Evolutionary conservation across 805 yeast genomes (phyloP), one percentile per base, ranked within the genome.

Genomic region (Scheffersomyces amazonensis): DNA sequence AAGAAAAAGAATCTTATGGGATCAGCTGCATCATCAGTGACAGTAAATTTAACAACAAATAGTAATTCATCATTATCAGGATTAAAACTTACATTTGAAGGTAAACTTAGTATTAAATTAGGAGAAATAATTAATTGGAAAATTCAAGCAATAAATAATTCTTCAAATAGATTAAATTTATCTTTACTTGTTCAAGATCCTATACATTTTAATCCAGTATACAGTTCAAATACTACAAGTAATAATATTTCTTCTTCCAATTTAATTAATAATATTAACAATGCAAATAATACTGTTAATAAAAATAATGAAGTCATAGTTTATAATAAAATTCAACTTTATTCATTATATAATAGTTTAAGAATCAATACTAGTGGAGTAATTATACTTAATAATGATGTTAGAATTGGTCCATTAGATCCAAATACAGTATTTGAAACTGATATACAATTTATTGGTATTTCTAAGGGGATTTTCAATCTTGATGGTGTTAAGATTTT

Each of bases 101-200:
- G 95, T 0, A 75, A 77, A 9, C 74, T 83, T 5, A 67, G 71
- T 29, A 79, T 83, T 4, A 65, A 69, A 46, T 58, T 82, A 8
- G 91, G 93, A 2, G 73, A 76, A 29, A 65, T 69, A 2, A 77
- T 76, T 53, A 72, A 67, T 37, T 81, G 90, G 85, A 71, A 71
- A 34, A 67, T 86, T 11, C 84, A 80, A 48, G 79, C 83, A 1
- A 72, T 83, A 36, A 86, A 86, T 62, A 71, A 71, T 42, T 73
- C 85, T 1, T 47, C 59, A n/a, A 69, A 69, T 17, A 53, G 68
- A 13, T 59, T 83, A 43, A 74, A 76, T 37, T 54, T 84, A 32
- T 68, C 85, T 3, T 60, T 85, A 37, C 38, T 62, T 49, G 57
- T 60, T 16, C 64, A 57, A 39, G 59, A 60, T 36, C 65, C 50